Percentiles rank a stretch among this genome's conserved stretches.
These are phyloP conservation scores for Botrytis hyacinthi DNA, from an alignment of 2,329 filamentous ascomycete species.

Conservation along the genomic window DNA sequence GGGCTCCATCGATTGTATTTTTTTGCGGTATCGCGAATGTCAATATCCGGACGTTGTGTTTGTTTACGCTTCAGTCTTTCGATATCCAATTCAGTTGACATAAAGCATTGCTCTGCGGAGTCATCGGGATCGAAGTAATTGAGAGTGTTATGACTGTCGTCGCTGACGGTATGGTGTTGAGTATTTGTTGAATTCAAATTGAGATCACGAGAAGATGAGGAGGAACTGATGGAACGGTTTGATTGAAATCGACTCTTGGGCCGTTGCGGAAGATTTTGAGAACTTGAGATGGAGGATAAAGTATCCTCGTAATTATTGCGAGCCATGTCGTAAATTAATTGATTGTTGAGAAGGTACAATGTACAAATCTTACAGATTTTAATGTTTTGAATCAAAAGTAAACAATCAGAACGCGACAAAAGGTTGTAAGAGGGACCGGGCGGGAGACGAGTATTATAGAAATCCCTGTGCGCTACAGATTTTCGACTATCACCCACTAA, in stretches of 20 bases:
- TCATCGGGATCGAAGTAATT: conserved; percentile 11
- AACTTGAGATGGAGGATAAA: conserved; percentile 11
- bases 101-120: conserved; percentile 10
- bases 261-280: conserved; percentile 5
- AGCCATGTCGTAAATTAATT: conserved; percentile 6
- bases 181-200: conserved; percentile 14
- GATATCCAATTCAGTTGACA: conserved; percentile 16
- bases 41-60: conserved; percentile 28
- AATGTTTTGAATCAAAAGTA: conserved; percentile 1
- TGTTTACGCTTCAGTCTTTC: conserved; percentile 11
- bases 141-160: not conserved
- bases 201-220: conserved; percentile 3
- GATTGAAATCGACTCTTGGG: conserved; percentile 15
- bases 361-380: not conserved
- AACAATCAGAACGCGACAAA: conserved; percentile 5
- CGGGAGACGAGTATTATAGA: conserved; percentile 11
- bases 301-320: conserved; percentile 6
- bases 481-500: not conserved
- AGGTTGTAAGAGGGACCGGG: not conserved
- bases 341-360: conserved; percentile 3
- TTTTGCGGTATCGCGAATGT: conserved; percentile 38
- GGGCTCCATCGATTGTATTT: conserved; percentile 37
- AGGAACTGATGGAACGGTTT: not conserved
- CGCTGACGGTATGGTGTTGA: conserved; percentile 13
- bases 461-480: not conserved